These are phyloP conservation scores for Naganishia albida DNA, from an alignment of 1,284 basidiomycete genomes.

Conservation along the genomic window DNA sequence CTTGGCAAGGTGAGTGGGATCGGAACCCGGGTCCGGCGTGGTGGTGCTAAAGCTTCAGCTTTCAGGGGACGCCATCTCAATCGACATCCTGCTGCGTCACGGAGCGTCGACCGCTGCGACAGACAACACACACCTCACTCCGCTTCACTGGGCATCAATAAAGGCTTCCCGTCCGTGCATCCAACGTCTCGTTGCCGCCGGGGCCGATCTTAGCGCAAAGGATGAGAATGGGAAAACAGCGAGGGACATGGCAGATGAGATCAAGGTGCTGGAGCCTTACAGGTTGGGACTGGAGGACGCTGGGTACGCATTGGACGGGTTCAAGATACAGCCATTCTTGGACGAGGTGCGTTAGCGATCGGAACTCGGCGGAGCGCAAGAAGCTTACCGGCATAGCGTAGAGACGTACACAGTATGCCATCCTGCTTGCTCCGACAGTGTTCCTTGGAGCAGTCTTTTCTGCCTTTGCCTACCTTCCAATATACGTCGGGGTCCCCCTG, in stretches of 20 bases:
- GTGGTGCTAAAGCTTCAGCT: neutral
- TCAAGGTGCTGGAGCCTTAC: slow-evolving; percentile 86
- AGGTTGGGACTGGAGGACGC: slow-evolving; percentile 83
- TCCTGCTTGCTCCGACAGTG: slow-evolving; percentile 75
- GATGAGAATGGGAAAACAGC: slow-evolving; percentile 86
- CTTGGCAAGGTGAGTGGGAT: slow-evolving; percentile 69
- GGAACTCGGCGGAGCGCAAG: neutral
- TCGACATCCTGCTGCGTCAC: slow-evolving; percentile 84
- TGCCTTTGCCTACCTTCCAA: slow-evolving; percentile 77
- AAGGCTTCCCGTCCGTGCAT: slow-evolving; percentile 86
- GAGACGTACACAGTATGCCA: slow-evolving; percentile 73
- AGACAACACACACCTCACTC: slow-evolving; percentile 82
- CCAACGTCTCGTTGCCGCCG: slow-evolving; percentile 76
- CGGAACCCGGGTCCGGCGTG: too few relatives aligned
- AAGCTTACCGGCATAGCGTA: slow-evolving; percentile 52
- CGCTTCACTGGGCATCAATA: slow-evolving; percentile 98
- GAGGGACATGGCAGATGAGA: slow-evolving; percentile 89
- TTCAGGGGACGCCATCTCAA: slow-evolving; percentile 84
- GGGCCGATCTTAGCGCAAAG: slow-evolving; percentile 76
- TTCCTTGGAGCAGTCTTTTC: slow-evolving; percentile 80
- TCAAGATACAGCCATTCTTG: slow-evolving; percentile 34
- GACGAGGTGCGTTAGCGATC: slow-evolving; percentile 26
- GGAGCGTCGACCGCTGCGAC: slow-evolving; percentile 74
- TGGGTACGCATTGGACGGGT: slow-evolving; percentile 46
- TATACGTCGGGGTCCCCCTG: slow-evolving; percentile 83